Percentiles rank a stretch among this genome's conserved stretches.
Conservation (phyloP, 1,284 basidiomycete species). For the Cryptococcus sp. region DNA sequence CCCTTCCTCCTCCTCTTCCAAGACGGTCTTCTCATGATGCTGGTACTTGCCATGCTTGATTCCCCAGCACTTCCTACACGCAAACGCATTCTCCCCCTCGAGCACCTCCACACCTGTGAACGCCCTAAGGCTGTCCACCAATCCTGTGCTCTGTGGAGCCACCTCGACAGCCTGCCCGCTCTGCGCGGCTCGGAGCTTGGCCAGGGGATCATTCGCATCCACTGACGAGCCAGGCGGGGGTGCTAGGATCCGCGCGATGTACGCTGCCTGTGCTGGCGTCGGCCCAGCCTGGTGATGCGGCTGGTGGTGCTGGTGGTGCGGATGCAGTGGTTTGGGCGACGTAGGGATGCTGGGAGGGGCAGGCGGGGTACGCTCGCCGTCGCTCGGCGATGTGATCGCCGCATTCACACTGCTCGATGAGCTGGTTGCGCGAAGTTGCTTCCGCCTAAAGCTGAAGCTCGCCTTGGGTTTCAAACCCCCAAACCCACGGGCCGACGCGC, state of each 20-base stretch:
- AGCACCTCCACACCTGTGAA: slow-evolving; percentile 88
- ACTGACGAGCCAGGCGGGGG: slow-evolving; percentile 23
- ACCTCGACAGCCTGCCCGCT: slow-evolving; percentile 17
- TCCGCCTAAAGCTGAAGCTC: slow-evolving; percentile 39
- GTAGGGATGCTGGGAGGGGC: neutral
- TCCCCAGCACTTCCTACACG: slow-evolving; percentile 90
- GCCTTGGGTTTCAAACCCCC: slow-evolving; percentile 23
- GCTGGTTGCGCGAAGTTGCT: slow-evolving; percentile 25
- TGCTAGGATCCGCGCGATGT: slow-evolving; percentile 48
- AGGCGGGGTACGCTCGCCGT: slow-evolving; percentile 7
- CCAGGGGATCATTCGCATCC: slow-evolving; percentile 35
- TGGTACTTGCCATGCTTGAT: slow-evolving; percentile 43
- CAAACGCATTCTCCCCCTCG: slow-evolving; percentile 90
- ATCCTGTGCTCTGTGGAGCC: slow-evolving; percentile 37
- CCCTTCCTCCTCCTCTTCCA: slow-evolving; percentile 46
- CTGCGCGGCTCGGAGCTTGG: slow-evolving; percentile 38
- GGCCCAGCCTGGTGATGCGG: slow-evolving; percentile 30
- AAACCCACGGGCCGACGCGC: slow-evolving; percentile 21
- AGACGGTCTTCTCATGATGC: slow-evolving; percentile 21
- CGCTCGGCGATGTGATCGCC: neutral
- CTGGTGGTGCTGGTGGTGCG: slow-evolving; percentile 1
- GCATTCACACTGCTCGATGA: slow-evolving; percentile 23
- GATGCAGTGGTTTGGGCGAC: neutral
- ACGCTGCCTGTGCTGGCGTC: slow-evolving; percentile 48
- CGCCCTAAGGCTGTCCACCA: slow-evolving; percentile 64